phyloP scores from a whole-genome alignment of 75 land plant genomes.

The Cupressus sempervirens region DNA sequence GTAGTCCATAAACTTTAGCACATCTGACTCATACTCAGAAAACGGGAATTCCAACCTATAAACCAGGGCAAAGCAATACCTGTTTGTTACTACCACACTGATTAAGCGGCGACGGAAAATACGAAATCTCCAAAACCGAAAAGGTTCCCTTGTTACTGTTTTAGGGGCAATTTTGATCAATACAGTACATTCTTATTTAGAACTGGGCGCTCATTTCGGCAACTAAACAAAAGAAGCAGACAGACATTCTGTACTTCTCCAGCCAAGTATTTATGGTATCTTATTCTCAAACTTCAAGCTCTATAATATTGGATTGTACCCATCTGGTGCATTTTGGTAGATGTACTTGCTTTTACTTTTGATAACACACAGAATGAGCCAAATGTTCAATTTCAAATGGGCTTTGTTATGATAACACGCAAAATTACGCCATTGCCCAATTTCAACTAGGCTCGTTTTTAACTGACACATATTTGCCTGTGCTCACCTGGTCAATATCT shows the following conservation, averaged over 20 bases:
- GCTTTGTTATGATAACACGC: no score
- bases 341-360: not conserved
- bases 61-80: not conserved
- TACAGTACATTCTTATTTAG: not conserved
- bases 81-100: not conserved
- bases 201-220: not conserved
- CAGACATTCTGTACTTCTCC: not conserved
- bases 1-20: not conserved
- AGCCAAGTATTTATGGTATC: not conserved
- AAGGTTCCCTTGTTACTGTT: not conserved
- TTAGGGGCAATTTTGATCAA: not conserved
- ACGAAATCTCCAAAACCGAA: not conserved
- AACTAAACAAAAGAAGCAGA: not conserved
- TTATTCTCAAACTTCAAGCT: no score
- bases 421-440: no score
- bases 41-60: not conserved
- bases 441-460: no score
- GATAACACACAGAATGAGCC: not conserved
- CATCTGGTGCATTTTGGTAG: not conserved
- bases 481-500: no score
- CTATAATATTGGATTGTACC: not conserved
- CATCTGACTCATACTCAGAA: not conserved
- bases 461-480: no score
- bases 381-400: not conserved
- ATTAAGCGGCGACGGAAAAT: not conserved